These are phyloP conservation scores for Massarina eburnea DNA, from an alignment of 2,329 filamentous ascomycete species.

Conservation along the genomic window DNA sequence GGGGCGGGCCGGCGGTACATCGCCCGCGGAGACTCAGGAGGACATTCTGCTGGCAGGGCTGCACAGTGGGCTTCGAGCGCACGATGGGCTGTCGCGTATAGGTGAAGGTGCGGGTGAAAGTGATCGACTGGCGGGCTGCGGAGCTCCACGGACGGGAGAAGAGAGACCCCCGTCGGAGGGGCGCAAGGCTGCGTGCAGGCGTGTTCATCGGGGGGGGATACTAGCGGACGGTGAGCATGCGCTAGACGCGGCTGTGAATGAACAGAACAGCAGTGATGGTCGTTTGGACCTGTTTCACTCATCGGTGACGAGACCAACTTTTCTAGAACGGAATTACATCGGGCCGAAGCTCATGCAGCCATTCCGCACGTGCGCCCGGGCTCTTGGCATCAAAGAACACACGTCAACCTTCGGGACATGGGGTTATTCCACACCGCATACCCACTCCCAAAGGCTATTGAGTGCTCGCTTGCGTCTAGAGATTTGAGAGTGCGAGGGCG, in stretches of 20 bases:
- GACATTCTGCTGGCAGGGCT: slow-evolving; percentile 15
- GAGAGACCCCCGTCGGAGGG: slow-evolving; percentile 20
- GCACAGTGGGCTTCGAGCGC: slow-evolving; percentile 8
- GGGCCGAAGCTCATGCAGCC: not conserved
- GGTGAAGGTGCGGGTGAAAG: slow-evolving; percentile 31
- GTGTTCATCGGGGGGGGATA: slow-evolving; percentile 23
- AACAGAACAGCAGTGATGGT: slow-evolving; percentile 1
- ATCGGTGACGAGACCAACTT: not conserved
- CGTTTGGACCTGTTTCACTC: slow-evolving; percentile 9
- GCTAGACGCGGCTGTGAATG: not conserved
- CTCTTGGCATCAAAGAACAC: no score
- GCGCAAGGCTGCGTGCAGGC: slow-evolving; percentile 21
- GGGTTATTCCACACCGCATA: no score
- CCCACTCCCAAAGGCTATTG: no score
- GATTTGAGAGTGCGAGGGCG: not conserved
- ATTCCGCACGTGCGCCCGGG: not conserved
- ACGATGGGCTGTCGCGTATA: slow-evolving; percentile 18
- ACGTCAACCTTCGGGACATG: no score
- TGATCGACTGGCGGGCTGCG: slow-evolving; percentile 14
- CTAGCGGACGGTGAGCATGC: not conserved
- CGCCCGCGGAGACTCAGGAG: slow-evolving; percentile 19
- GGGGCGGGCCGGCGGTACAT: slow-evolving; percentile 25
- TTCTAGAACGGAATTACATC: not conserved
- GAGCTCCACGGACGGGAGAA: slow-evolving; percentile 10
- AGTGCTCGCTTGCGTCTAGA: no score